Percentiles rank a stretch among this genome's conserved stretches.
Evolutionary conservation across 192 early-diverging fungal species (phyloP).

Genomic region (Spizellomyces sp.): DNA sequence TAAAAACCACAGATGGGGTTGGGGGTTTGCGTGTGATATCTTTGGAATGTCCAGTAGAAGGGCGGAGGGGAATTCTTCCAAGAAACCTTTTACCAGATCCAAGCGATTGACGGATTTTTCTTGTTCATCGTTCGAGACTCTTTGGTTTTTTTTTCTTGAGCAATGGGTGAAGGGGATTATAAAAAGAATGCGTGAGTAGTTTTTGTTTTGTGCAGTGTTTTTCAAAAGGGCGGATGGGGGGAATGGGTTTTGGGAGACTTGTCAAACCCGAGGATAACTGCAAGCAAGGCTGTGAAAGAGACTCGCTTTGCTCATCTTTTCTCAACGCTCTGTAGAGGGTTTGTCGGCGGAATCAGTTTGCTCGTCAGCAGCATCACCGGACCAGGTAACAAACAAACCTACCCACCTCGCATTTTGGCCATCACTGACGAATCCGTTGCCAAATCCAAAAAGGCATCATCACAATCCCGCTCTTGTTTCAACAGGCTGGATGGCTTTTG

Average conservation of each 20-base stretch:
- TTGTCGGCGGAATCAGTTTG: constrained; percentile 48
- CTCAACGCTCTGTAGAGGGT: constrained; percentile 34
- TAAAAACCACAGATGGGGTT: no score
- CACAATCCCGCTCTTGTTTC: constrained; percentile 57
- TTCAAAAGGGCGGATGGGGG: no score
- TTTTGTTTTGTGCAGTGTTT: no score
- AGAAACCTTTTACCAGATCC: no score
- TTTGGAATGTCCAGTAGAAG: no score
- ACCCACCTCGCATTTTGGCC: no score
- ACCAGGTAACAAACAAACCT: constrained; percentile 35
- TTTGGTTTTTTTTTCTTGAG: background rate
- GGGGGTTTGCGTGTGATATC: no score
- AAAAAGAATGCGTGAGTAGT: constrained; percentile 25
- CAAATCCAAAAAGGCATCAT: constrained; percentile 32
- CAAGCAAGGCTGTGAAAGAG: background rate
- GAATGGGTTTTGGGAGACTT: no score
- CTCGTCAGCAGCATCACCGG: constrained; percentile 51
- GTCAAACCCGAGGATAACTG: no score
- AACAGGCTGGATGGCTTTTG: constrained; percentile 57
- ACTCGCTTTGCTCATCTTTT: background rate
- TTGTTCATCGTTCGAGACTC: background rate
- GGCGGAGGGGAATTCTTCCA: no score
- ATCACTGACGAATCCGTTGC: background rate
- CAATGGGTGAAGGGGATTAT: constrained; percentile 20
- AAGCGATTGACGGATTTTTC: no score